Evolutionary conservation across 139 green algal species (phyloP), one percentile per base, ranked within the genome.

Genomic region (Diplosphaera chodatii): DNA sequence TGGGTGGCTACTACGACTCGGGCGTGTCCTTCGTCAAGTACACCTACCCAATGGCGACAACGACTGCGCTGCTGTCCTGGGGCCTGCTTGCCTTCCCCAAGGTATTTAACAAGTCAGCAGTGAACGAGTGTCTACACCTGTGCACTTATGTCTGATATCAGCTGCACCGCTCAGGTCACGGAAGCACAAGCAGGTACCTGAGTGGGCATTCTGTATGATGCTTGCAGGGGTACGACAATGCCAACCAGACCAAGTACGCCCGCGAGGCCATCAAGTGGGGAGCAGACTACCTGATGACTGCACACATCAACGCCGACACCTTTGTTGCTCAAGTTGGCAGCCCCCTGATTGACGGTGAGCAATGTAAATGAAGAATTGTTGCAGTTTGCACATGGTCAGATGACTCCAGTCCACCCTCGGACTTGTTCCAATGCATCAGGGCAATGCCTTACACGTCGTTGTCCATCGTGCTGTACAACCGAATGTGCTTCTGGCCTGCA

Each of bases 41-140:
- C 67, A 84, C 70, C 32, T 72, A 83, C 16, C 88, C 88, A 20
- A 81, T 90, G 34, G 86, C 88, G 15, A 90, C 88, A 70, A 83
- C 88, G 31, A 74, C 84, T 6, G 71, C 86, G 48, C 77, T 84
- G 34, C 80, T 94, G 21, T 78, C 86, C 16, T 89, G 85, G 77
- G 71, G 73, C 41, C 77, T 84, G 56, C 34, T 91, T 18, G 70
- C 80, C 25, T 91, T 88, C 69, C 67, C 71, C 31, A 40, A 74
- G 32, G 78, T 25, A 18, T 48, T 6, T 6, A 6, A 48, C 8
- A 10, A 48, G n/a, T n/a, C n/a, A n/a, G n/a, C n/a, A 48, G 55
- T 64, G 23, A 8, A 10, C 8, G 8, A 29, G 55, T 23, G 15
- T 4, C 55, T 64, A 23, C 23, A 23, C 16, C 21, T 13, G 15